Evolutionary conservation across 805 yeast genomes (phyloP).

Genomic region (Metschnikowia arizonensis): DNA sequence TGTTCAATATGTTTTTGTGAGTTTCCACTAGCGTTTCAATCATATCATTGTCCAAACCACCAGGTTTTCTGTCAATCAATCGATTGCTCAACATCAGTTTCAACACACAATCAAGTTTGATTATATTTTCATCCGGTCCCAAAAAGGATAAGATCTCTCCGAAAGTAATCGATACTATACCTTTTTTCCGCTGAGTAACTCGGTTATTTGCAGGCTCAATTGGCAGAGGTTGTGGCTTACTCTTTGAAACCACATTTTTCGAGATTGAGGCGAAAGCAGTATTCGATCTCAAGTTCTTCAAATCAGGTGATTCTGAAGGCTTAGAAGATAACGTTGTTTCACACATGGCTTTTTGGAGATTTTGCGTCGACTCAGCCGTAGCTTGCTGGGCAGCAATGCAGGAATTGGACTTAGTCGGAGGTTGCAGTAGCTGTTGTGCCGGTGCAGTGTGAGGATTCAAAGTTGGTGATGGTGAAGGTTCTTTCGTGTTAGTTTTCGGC

Average conservation of each 20-base stretch:
- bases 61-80: constrained; percentile 19
- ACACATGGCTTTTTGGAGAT: constrained; percentile 12
- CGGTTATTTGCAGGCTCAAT: neutral
- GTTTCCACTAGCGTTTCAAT: constrained; percentile 32
- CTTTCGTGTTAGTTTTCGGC: neutral
- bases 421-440: neutral
- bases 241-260: constrained; percentile 1
- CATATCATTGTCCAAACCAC: constrained; percentile 22
- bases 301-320: constrained; percentile 9
- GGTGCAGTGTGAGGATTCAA: constrained; percentile 6
- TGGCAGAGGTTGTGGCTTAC: neutral
- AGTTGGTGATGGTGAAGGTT: neutral
- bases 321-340: constrained; percentile 7
- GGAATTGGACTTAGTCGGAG: constrained; percentile 7
- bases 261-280: constrained; percentile 21
- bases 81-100: constrained; percentile 34
- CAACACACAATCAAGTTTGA: constrained; percentile 37
- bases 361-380: constrained; percentile 4
- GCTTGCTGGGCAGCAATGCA: constrained; percentile 16
- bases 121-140: constrained; percentile 33
- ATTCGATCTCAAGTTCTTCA: constrained; percentile 16
- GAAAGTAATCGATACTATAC: constrained; percentile 22
- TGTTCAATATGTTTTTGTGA: constrained; percentile 19
- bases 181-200: neutral
- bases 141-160: constrained; percentile 33